A percentile compares a stretch with the other conserved stretches of the same genome.
phyloP scores from a whole-genome alignment of 202 grass and related monocot species.

The Carex arenaria region DNA sequence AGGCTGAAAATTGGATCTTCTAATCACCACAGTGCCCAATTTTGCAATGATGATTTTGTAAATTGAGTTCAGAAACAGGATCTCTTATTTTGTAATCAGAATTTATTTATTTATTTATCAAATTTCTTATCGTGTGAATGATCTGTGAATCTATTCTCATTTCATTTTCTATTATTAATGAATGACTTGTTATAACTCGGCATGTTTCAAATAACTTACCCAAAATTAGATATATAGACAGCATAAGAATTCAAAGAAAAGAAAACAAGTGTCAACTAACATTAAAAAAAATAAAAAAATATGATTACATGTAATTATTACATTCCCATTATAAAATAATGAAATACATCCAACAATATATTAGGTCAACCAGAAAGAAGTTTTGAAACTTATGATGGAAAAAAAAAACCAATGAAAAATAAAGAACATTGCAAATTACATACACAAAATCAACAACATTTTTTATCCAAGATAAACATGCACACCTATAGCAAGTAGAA shows the following conservation, averaged over 20 bases:
- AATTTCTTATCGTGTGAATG: not conserved
- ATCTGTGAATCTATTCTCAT: not conserved
- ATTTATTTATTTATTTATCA: not conserved
- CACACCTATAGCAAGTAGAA: slow-evolving; percentile 66
- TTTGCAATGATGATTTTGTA: not conserved
- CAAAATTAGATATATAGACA: not conserved
- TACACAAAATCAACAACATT: slow-evolving; percentile 13
- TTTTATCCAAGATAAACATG: slow-evolving; percentile 53
- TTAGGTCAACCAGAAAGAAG: not conserved
- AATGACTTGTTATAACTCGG: not conserved
- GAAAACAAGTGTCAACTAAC: not conserved
- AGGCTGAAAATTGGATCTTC: not conserved
- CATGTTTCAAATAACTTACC: not conserved
- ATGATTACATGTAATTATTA: not conserved
- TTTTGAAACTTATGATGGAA: not conserved
- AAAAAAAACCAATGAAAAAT: not conserved
- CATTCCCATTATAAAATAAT: not conserved
- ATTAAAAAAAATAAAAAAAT: not conserved
- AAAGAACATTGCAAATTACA: slow-evolving; percentile 11
- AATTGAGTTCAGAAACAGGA: not conserved
- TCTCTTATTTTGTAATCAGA: not conserved
- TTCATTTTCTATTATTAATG: not conserved
- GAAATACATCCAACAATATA: not conserved
- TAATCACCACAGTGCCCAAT: not conserved
- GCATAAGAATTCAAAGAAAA: not conserved